These are phyloP conservation scores for Hyphopichia fennica DNA, from an alignment of 1,139 yeast species.

Conservation along the genomic window DNA sequence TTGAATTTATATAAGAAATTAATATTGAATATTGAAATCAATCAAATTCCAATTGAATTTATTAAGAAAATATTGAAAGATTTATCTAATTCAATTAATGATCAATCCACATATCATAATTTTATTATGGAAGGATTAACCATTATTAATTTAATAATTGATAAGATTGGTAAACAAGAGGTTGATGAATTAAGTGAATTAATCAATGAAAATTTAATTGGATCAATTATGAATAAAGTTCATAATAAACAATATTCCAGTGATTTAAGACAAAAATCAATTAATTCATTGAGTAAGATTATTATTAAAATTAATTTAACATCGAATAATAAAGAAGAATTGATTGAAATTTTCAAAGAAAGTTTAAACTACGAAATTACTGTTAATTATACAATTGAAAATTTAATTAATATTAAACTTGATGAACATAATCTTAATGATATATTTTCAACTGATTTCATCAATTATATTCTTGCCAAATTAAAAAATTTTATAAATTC, in stretches of 20 bases:
- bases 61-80: conserved; percentile 43
- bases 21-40: conserved; percentile 14
- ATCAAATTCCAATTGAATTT: conserved; percentile 11
- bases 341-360: conserved; percentile 18
- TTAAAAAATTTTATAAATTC: conserved; percentile 22
- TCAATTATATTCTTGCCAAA: conserved; percentile 16
- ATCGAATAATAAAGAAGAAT: conserved; percentile 11
- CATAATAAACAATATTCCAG: conserved; percentile 44
- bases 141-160: conserved; percentile 17
- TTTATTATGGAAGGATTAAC: conserved; percentile 52
- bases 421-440: conserved; percentile 6
- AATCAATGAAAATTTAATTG: conserved; percentile 7
- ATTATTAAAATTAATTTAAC: conserved; percentile 15
- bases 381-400: conserved; percentile 30
- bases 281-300: conserved; percentile 34
- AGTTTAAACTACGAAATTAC: conserved; percentile 39
- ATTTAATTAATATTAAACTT: conserved; percentile 18
- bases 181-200: neutral
- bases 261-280: conserved; percentile 51
- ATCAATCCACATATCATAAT: conserved; percentile 40
- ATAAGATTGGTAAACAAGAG: neutral
- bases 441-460: no score
- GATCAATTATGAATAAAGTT: conserved; percentile 33
- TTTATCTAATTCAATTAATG: conserved; percentile 38
- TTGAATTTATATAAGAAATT: conserved; percentile 28